Percentiles rank a stretch among this genome's conserved stretches.
These are phyloP conservation scores for Kuraishia piskuri DNA, from an alignment of 805 yeast genomes.

Conservation along the genomic window DNA sequence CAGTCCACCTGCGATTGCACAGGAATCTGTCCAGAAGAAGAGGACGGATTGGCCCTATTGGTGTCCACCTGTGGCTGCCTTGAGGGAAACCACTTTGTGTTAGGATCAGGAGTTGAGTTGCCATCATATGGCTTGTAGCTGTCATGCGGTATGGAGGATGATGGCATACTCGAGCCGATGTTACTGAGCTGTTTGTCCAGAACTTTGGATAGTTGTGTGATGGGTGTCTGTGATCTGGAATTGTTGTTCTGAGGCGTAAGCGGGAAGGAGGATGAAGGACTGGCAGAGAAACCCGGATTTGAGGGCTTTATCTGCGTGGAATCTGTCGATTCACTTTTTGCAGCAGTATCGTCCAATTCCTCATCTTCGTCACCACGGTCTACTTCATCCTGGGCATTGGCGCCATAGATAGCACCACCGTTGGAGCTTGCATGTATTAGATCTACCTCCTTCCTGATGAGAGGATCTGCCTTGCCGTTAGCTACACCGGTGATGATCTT, in stretches of 20 bases:
- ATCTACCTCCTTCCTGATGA: slow-evolving; percentile 52
- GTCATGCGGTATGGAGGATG: not conserved
- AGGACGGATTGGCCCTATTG: not conserved
- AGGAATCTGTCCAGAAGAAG: not conserved
- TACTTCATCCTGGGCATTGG: not conserved
- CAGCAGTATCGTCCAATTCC: not conserved
- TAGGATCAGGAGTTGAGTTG: not conserved
- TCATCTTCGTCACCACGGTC: not conserved
- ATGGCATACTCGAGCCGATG: not conserved
- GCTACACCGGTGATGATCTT: slow-evolving; percentile 72
- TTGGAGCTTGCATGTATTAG: slow-evolving; percentile 26
- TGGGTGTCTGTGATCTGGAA: slow-evolving; percentile 5
- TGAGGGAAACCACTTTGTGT: not conserved
- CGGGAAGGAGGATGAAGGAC: not conserved
- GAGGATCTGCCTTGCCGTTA: slow-evolving; percentile 49
- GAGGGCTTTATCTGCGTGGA: not conserved
- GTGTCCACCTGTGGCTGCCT: not conserved
- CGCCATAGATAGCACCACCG: slow-evolving; percentile 2
- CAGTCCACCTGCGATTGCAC: slow-evolving; percentile 37
- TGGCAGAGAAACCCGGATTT: not conserved
- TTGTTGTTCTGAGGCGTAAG: not conserved
- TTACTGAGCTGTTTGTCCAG: slow-evolving; percentile 1
- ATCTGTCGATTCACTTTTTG: not conserved
- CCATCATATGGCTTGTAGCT: not conserved
- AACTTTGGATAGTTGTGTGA: slow-evolving; percentile 5